phyloP scores from a whole-genome alignment of 257 asterid species.

The Galeopsis tetrahit region DNA sequence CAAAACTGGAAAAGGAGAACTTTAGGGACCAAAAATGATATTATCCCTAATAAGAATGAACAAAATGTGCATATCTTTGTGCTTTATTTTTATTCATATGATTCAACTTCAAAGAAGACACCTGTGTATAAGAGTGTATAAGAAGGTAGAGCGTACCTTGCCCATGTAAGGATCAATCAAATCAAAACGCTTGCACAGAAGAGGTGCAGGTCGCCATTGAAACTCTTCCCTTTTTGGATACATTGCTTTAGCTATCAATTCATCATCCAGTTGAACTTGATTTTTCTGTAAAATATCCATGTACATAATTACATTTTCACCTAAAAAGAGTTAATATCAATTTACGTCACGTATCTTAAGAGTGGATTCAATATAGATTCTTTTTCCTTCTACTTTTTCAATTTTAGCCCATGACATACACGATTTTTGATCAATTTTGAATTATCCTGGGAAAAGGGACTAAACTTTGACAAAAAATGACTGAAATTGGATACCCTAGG shows the following conservation, averaged over 20 bases:
- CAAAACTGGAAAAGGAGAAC: too few relatives aligned
- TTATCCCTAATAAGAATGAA: background rate
- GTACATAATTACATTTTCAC: slow-evolving; percentile 22
- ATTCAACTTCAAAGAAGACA: background rate
- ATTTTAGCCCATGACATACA: background rate
- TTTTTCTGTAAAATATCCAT: slow-evolving; percentile 49
- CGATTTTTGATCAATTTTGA: too few relatives aligned
- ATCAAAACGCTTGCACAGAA: slow-evolving; percentile 98
- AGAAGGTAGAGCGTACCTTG: slow-evolving; percentile 57
- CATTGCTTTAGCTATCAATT: slow-evolving; percentile 46
- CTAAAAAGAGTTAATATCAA: background rate
- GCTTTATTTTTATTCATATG: background rate
- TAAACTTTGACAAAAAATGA: background rate
- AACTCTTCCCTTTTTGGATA: slow-evolving; percentile 90
- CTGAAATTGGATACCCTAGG: background rate
- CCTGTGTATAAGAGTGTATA: background rate
- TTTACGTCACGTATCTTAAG: background rate
- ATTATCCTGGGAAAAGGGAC: background rate
- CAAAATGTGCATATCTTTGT: background rate
- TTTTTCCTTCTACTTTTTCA: background rate
- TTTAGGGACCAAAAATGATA: background rate
- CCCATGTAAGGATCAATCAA: slow-evolving; percentile 94
- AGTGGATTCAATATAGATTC: background rate
- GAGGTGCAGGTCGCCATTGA: slow-evolving; percentile 93
- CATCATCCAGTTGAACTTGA: slow-evolving; percentile 51